These are phyloP conservation scores for Biancaea sappan DNA, from an alignment of 306 rosid species.

Conservation along the genomic window DNA sequence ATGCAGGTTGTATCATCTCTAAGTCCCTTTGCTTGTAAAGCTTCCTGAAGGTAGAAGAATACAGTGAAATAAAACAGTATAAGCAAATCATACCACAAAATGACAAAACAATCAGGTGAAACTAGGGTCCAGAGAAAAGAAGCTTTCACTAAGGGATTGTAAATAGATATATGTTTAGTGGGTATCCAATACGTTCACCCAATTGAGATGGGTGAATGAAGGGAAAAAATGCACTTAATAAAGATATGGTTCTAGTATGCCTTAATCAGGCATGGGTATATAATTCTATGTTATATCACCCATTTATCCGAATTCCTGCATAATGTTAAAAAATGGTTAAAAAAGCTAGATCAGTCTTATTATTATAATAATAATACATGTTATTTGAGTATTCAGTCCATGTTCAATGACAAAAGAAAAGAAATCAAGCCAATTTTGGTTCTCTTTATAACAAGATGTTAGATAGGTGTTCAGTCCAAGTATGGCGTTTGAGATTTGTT, in stretches of 20 bases:
- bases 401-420: background rate
- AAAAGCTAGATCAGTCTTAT: background rate
- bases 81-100: background rate
- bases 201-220: background rate
- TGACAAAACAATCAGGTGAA: conserved; percentile 17
- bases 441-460: background rate
- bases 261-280: background rate
- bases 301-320: background rate
- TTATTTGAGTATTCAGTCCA: background rate
- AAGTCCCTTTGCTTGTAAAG: conserved; percentile 91
- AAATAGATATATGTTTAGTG: background rate
- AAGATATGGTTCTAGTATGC: background rate
- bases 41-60: conserved; percentile 63
- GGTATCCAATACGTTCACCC: background rate
- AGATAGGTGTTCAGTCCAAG: background rate
- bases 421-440: background rate
- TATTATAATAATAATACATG: background rate
- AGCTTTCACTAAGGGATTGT: background rate
- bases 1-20: conserved; percentile 99
- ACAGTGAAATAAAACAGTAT: conserved; percentile 11
- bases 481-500: too few relatives aligned
- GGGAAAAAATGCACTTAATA: background rate
- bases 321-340: background rate
- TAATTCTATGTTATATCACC: background rate
- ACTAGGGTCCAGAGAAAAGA: background rate